Evolutionary conservation across 768 basidiomycete genomes (phyloP).

Genomic region (Sporobolomyces pararoseus): DNA sequence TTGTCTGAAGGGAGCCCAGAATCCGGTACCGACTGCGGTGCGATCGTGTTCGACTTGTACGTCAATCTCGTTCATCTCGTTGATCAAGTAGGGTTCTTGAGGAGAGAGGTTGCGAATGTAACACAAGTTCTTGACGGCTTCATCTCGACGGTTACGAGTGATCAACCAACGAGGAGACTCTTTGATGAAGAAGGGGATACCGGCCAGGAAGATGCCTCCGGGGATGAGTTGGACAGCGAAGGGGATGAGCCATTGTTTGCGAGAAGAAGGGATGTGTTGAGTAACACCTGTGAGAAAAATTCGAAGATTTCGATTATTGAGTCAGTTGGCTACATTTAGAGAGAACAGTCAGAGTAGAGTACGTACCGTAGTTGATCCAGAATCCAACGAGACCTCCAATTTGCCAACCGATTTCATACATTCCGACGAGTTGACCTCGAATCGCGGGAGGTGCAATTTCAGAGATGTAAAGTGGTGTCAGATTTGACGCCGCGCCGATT

Average conservation of each 20-base stretch:
- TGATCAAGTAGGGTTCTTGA: slow-evolving; percentile 32
- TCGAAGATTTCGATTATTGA: not conserved
- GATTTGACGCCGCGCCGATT: slow-evolving; percentile 47
- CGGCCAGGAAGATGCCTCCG: slow-evolving; percentile 45
- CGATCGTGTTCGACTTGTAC: slow-evolving; percentile 37
- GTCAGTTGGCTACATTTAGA: not conserved
- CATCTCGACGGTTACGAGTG: slow-evolving; percentile 42
- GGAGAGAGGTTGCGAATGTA: slow-evolving; percentile 47
- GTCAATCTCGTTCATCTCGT: slow-evolving; percentile 39
- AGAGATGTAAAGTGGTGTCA: slow-evolving; percentile 54
- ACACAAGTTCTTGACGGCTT: slow-evolving; percentile 47
- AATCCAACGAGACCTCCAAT: slow-evolving; percentile 54
- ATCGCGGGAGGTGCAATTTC: slow-evolving; percentile 53
- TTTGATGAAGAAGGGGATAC: slow-evolving; percentile 46
- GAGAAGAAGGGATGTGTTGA: slow-evolving; percentile 49
- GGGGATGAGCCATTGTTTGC: slow-evolving; percentile 50
- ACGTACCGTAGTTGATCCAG: slow-evolving; percentile 44
- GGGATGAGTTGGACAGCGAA: slow-evolving; percentile 49
- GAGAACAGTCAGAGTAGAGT: not conserved
- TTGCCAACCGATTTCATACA: slow-evolving; percentile 57
- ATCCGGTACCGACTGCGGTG: slow-evolving; percentile 32
- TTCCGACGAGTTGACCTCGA: slow-evolving; percentile 54
- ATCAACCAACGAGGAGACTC: slow-evolving; percentile 50
- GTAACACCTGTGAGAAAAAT: slow-evolving; percentile 32
- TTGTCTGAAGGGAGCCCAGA: slow-evolving; percentile 38